These are phyloP conservation scores for Oryza rufipogon DNA, from an alignment of 176 grass and related monocot species.

Conservation along the genomic window DNA sequence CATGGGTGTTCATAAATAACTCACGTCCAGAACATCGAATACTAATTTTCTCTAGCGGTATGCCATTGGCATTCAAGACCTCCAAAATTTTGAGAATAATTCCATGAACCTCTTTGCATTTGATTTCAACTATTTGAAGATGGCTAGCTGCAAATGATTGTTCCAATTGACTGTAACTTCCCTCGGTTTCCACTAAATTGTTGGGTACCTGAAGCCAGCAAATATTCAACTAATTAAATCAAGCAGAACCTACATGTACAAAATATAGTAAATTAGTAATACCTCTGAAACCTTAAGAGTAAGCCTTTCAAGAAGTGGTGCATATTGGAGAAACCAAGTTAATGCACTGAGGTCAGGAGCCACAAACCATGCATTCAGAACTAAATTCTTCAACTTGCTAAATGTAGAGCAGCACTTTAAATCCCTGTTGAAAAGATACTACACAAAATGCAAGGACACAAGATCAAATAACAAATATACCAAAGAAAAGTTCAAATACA, in stretches of 20 bases:
- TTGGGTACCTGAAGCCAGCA: background rate
- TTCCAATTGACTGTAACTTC: background rate
- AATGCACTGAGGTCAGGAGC: background rate
- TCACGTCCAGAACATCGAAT: background rate
- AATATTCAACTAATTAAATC: background rate
- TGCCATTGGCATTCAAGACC: background rate
- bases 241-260: background rate
- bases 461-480: background rate
- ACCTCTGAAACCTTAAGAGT: slow-evolving; percentile 11
- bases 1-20: background rate
- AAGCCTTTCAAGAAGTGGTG: slow-evolving; percentile 24
- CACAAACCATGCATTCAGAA: background rate
- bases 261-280: background rate
- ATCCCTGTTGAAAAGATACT: slow-evolving; percentile 35
- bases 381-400: slow-evolving; percentile 12
- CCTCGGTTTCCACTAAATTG: background rate
- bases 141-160: background rate
- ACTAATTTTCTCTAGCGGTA: slow-evolving; percentile 21
- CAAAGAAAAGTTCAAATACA: background rate
- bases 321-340: slow-evolving; percentile 21
- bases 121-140: slow-evolving; percentile 19
- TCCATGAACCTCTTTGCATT: background rate
- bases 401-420: slow-evolving; percentile 12
- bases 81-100: slow-evolving; percentile 16
- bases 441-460: background rate